Percentiles rank a stretch among this genome's conserved stretches.
phyloP scores from a whole-genome alignment of 2,329 filamentous ascomycete species.

The Trichoderma sp. region DNA sequence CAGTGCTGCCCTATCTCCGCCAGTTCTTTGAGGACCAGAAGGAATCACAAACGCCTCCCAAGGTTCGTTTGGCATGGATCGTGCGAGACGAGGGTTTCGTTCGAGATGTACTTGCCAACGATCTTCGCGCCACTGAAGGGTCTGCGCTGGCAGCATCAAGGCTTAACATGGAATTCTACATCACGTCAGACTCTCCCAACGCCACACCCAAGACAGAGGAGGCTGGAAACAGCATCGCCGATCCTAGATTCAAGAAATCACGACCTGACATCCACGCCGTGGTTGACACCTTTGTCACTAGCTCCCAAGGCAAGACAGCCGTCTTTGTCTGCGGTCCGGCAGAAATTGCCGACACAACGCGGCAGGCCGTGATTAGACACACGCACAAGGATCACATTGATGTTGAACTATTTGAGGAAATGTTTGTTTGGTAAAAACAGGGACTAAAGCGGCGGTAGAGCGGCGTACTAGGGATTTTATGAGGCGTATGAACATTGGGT shows the following conservation, averaged over 20 bases:
- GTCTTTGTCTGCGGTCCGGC: conserved; percentile 39
- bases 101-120: conserved; percentile 29
- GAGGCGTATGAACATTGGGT: background rate
- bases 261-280: conserved; percentile 32
- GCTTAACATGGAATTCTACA: conserved; percentile 32
- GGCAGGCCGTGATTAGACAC: conserved; percentile 28
- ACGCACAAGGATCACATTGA: conserved; percentile 10
- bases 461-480: background rate
- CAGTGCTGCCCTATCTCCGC: conserved; percentile 33
- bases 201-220: conserved; percentile 6
- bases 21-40: conserved; percentile 25
- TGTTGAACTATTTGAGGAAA: conserved; percentile 22
- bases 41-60: conserved; percentile 15
- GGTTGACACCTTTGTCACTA: conserved; percentile 28
- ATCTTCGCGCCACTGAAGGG: conserved; percentile 28
- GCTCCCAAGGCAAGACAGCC: conserved; percentile 28
- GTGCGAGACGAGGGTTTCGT: conserved; percentile 33
- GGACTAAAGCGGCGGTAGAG: background rate
- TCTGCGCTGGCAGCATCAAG: conserved; percentile 7
- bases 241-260: conserved; percentile 19
- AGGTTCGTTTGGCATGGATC: conserved; percentile 35
- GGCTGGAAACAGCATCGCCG: background rate
- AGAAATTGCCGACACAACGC: conserved; percentile 37
- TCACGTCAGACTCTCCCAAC: conserved; percentile 25
- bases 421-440: conserved; percentile 20